These are phyloP conservation scores for Barnettozyma californica DNA, from an alignment of 805 yeast genomes.

Conservation along the genomic window DNA sequence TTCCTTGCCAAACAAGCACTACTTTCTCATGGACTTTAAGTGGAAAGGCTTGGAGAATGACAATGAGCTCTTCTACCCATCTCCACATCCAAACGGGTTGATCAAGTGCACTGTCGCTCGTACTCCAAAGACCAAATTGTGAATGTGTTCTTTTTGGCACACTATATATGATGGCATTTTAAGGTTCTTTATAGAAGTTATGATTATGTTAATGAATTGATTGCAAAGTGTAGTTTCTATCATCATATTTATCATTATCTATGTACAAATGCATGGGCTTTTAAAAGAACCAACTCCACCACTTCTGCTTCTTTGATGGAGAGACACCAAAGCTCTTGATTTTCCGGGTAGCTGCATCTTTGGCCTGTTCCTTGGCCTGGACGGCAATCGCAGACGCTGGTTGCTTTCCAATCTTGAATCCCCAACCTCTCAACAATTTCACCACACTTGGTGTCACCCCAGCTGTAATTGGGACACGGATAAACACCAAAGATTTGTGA, in stretches of 20 bases:
- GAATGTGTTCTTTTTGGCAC: conserved; percentile 8
- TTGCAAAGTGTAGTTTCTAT: neutral
- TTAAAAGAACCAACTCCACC: conserved; percentile 57
- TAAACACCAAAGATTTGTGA: conserved; percentile 79
- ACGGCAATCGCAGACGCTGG: conserved; percentile 38
- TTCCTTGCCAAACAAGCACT: conserved; percentile 87
- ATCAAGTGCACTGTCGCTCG: conserved; percentile 85
- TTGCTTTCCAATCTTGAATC: conserved; percentile 66
- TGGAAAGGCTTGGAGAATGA: conserved; percentile 85
- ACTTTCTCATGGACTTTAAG: conserved; percentile 68
- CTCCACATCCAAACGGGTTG: conserved; percentile 89
- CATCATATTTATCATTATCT: neutral
- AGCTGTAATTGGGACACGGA: conserved; percentile 86
- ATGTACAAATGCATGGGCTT: neutral
- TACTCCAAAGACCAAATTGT: conserved; percentile 50
- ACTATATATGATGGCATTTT: neutral
- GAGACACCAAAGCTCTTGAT: conserved; percentile 48
- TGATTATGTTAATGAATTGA: neutral
- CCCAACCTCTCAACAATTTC: conserved; percentile 59
- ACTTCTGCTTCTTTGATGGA: conserved; percentile 46
- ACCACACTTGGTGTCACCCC: conserved; percentile 86
- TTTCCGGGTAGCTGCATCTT: conserved; percentile 33
- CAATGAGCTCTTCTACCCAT: conserved; percentile 81
- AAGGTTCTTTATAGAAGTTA: neutral
- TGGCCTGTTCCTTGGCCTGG: conserved; percentile 27